Base-by-base conservation (phyloP, 768 basidiomycete species). In the Butyriboletus loyo region DNA sequence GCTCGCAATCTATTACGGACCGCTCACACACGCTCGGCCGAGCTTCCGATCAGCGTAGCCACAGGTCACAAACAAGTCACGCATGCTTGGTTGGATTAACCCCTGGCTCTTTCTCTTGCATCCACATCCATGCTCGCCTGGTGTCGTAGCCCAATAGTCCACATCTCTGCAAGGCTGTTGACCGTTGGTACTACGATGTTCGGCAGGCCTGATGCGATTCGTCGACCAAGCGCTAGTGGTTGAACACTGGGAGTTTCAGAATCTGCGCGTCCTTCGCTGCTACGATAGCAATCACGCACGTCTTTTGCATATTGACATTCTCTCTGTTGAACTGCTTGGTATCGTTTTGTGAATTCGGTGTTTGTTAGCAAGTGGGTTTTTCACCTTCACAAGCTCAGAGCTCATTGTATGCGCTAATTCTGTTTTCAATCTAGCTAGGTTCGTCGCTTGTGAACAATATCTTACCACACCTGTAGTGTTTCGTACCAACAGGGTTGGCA, bases 81-180 rank as follows among this genome's bases (percentile, higher is more conserved):
- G 49, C 54, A 54, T 11, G 7, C 27, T 5, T n/a, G 13, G 25
- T 15, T 27, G 5, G 38, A 35, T 31, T 21, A 10, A 22, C 50
- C 27, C 50, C 50, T 55, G 25, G 0, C 22, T 17, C 8, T n/a
- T 14, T 45, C 28, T 35, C 21, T 27, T 34, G 3, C 53, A 22
- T 15, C 21, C 21, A n/a, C 40, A 4, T 46, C 47, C 25, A 30
- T 24, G 38, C 46, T 48, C 59, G 49, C 19, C 46, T 6, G 17
- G 10, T 37, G 25, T 59, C 57, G 50, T 59, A 59, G 58, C 53
- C 53, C 58, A 55, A 55, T 49, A 55, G 53, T 59, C 56, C 57
- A 62, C 60, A 62, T 52, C 52, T 8, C 10, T 27, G 24, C 46
- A 43, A 17, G 28, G 41, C 4, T 52, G 60, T 47, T 6, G 52